A percentile compares a stretch with the other conserved stretches of the same genome.
These are phyloP conservation scores for Thielaviopsis musarum DNA, from an alignment of 2,329 filamentous ascomycete genomes.

Conservation along the genomic window DNA sequence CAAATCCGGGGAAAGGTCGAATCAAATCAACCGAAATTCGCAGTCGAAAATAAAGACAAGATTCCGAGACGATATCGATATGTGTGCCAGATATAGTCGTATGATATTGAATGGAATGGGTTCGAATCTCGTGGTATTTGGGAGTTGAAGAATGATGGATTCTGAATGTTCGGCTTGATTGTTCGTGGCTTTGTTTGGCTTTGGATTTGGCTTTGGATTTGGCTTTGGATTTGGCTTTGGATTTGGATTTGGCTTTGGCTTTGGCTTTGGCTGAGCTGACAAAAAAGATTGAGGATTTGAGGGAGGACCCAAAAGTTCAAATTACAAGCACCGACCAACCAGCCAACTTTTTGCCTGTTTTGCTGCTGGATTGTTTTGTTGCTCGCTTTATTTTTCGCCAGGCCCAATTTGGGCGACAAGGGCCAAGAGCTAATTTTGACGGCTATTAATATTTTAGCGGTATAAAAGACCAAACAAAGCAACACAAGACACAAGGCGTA, in stretches of 20 bases:
- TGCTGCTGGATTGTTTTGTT: not conserved
- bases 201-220: not conserved
- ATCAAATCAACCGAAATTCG: too few relatives aligned
- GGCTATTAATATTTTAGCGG: not conserved
- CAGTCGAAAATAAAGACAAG: too few relatives aligned
- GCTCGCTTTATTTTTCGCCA: not conserved
- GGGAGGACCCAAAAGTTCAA: not conserved
- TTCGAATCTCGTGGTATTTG: too few relatives aligned
- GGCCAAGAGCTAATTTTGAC: too few relatives aligned
- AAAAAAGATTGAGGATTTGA: not conserved
- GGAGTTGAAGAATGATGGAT: too few relatives aligned
- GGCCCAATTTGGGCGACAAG: not conserved
- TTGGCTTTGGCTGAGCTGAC: not conserved
- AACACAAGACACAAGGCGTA: not conserved
- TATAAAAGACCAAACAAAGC: not conserved
- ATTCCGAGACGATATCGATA: too few relatives aligned
- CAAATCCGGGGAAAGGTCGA: too few relatives aligned
- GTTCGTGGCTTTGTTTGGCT: not conserved
- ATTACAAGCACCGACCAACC: not conserved
- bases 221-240: not conserved
- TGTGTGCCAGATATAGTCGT: too few relatives aligned
- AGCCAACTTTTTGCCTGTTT: not conserved
- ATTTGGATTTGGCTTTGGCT: not conserved
- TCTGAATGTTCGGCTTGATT: not conserved
- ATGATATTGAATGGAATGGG: too few relatives aligned